These are phyloP conservation scores for Leavenworthia alabamica DNA, from an alignment of 345 rosid genomes.

Conservation along the genomic window DNA sequence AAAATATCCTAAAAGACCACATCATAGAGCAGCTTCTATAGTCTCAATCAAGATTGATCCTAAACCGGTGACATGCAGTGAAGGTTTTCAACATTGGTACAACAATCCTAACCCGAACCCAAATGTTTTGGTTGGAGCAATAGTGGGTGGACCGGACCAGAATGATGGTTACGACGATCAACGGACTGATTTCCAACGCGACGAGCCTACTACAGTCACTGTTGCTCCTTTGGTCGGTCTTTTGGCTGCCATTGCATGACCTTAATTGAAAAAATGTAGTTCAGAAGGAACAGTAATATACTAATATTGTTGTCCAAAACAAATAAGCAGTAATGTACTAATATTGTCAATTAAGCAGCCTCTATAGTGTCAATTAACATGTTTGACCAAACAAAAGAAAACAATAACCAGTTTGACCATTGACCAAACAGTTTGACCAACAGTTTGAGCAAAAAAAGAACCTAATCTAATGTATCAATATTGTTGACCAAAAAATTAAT, in stretches of 20 bases:
- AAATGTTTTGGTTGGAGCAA: slow-evolving; percentile 51
- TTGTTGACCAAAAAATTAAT: too few species aligned
- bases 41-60: slow-evolving; percentile 62
- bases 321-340: not conserved
- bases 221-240: slow-evolving; percentile 59
- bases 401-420: too few species aligned
- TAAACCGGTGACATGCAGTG: slow-evolving; percentile 48
- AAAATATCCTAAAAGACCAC: slow-evolving; percentile 64
- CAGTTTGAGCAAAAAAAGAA: too few species aligned
- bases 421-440: too few species aligned
- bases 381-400: too few species aligned
- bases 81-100: slow-evolving; percentile 54
- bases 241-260: slow-evolving; percentile 43
- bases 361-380: too few species aligned
- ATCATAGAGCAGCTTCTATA: slow-evolving; percentile 87
- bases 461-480: too few species aligned
- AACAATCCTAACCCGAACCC: slow-evolving; percentile 40
- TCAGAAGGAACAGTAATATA: not conserved
- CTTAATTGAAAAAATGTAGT: not conserved
- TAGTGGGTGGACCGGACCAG: slow-evolving; percentile 66
- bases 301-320: not conserved
- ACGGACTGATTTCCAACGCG: slow-evolving; percentile 43
- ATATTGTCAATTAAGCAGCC: too few species aligned
- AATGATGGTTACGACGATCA: slow-evolving; percentile 44
- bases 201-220: slow-evolving; percentile 46